Evolutionary conservation across 1,139 yeast species (phyloP).

Genomic region (Blastobotrys capitulatus): DNA sequence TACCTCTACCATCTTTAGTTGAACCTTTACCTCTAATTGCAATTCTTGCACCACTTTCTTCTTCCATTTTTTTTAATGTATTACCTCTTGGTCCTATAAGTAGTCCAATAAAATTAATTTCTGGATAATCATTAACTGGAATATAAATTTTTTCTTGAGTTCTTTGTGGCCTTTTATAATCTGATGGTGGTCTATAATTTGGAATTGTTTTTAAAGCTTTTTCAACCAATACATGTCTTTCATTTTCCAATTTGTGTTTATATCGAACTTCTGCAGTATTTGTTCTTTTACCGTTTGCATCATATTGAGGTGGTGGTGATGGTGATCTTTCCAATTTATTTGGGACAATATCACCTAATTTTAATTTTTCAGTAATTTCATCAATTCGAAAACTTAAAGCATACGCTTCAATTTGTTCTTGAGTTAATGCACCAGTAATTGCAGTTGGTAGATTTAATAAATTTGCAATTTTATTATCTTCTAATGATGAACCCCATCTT

Average conservation of each 20-base stretch:
- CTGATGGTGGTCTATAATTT: constrained; percentile 74
- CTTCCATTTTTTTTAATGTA: constrained; percentile 75
- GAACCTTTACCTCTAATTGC: constrained; percentile 94
- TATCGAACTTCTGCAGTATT: constrained; percentile 77
- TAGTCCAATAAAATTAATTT: constrained; percentile 86
- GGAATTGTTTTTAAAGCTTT: constrained; percentile 68
- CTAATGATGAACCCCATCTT: constrained; percentile 12
- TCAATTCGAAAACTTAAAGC: constrained; percentile 71
- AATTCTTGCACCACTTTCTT: constrained; percentile 76
- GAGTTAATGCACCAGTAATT: constrained; percentile 55
- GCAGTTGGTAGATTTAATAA: constrained; percentile 36
- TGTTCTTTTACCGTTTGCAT: constrained; percentile 69
- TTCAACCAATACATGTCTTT: constrained; percentile 72
- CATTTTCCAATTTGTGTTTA: constrained; percentile 60
- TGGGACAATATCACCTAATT: constrained; percentile 42
- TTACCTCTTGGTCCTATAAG: constrained; percentile 95
- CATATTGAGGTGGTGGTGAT: constrained; percentile 93
- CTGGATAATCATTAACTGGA: constrained; percentile 85
- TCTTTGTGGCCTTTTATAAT: constrained; percentile 66
- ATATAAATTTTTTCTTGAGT: constrained; percentile 78
- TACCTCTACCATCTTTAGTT: constrained; percentile 80
- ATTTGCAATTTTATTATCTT: constrained; percentile 30
- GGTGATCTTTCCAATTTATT: constrained; percentile 48
- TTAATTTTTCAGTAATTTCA: constrained; percentile 63
- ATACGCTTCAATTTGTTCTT: constrained; percentile 81